phyloP scores from a whole-genome alignment of 768 basidiomycete genomes.

The Auriscalpium orientale region DNA sequence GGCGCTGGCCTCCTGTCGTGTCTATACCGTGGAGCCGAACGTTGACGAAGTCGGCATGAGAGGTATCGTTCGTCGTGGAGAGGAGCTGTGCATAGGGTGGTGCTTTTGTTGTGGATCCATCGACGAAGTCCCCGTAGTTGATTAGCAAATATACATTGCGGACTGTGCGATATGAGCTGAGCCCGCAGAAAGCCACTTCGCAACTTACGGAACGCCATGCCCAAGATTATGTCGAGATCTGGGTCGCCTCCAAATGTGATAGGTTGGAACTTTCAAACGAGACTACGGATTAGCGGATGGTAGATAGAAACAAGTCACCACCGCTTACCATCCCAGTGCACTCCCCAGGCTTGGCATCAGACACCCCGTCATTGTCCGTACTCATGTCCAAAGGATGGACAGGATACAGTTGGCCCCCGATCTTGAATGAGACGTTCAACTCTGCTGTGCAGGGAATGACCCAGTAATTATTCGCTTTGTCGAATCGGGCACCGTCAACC shows the following conservation, averaged over 20 bases:
- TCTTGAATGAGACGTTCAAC: constrained; percentile 58
- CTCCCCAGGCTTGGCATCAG: constrained; percentile 25
- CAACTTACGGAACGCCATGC: constrained; percentile 60
- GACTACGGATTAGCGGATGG: not conserved
- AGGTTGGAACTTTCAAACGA: constrained; percentile 51
- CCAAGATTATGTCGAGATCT: constrained; percentile 55
- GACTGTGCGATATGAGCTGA: constrained; percentile 29
- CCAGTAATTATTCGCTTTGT: constrained; percentile 42
- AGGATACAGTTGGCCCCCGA: constrained; percentile 47
- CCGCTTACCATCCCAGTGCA: constrained; percentile 25
- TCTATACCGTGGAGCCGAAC: not conserved
- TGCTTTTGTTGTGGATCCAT: constrained; percentile 29
- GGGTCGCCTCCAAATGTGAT: constrained; percentile 45
- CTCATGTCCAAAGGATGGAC: constrained; percentile 62
- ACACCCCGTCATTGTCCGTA: not conserved
- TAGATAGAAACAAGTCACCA: constrained; percentile 17
- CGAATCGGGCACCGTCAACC: constrained; percentile 44
- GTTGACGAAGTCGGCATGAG: not conserved
- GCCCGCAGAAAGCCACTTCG: not conserved
- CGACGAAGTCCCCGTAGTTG: constrained; percentile 56
- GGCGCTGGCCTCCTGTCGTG: not conserved
- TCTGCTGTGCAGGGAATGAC: constrained; percentile 53
- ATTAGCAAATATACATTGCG: constrained; percentile 58
- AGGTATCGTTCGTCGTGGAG: not conserved
- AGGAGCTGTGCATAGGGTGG: not conserved